Percentiles rank a stretch among this genome's conserved stretches.
Conservation (phyloP, 1,284 basidiomycete species). For the Heterobasidion irregulare region DNA sequence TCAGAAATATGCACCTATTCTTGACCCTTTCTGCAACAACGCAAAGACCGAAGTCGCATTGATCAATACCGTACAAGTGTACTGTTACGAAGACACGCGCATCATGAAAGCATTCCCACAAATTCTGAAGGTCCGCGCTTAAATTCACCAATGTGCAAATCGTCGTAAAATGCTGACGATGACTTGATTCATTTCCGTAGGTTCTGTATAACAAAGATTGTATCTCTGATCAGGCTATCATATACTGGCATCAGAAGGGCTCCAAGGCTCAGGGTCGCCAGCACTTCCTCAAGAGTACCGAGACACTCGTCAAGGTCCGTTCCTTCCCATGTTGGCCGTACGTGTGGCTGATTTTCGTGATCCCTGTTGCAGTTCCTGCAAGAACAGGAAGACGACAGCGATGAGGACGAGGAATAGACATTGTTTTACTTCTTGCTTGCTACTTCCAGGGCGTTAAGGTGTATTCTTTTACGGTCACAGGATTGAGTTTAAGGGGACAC, state of each 20-base stretch:
- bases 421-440: slow-evolving; percentile 2
- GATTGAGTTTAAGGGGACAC: not conserved
- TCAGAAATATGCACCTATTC: slow-evolving; percentile 75
- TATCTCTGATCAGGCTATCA: slow-evolving; percentile 90
- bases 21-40: slow-evolving; percentile 82
- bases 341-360: slow-evolving; percentile 4
- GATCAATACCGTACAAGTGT: slow-evolving; percentile 90
- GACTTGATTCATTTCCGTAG: slow-evolving; percentile 26
- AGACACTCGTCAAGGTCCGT: slow-evolving; percentile 81
- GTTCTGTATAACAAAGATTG: slow-evolving; percentile 94
- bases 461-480: not conserved
- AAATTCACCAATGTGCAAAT: not conserved
- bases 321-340: not conserved
- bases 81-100: slow-evolving; percentile 92
- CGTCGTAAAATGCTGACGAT: not conserved
- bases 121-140: slow-evolving; percentile 68
- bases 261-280: slow-evolving; percentile 91
- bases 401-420: slow-evolving; percentile 57
- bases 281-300: slow-evolving; percentile 87
- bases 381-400: slow-evolving; percentile 63
- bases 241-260: slow-evolving; percentile 97
- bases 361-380: slow-evolving; percentile 57
- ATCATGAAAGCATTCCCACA: slow-evolving; percentile 92
- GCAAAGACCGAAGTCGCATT: slow-evolving; percentile 88
- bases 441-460: not conserved